phyloP scores from a whole-genome alignment of 2,329 filamentous ascomycete species.

The Penicillium frequentans region DNA sequence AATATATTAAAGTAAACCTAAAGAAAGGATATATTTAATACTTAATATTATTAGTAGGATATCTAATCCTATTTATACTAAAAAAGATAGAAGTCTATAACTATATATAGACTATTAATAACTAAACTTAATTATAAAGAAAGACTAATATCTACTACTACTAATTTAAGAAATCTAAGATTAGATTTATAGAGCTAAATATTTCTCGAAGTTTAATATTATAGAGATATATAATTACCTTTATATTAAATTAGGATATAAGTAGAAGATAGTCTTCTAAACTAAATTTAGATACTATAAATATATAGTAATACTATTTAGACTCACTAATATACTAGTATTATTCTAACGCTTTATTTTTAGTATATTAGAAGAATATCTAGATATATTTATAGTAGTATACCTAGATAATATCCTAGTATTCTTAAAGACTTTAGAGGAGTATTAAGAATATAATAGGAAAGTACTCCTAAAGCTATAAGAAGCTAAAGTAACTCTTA shows the following conservation, averaged over 20 bases:
- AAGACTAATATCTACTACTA: too few species aligned
- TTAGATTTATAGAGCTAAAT: neutral
- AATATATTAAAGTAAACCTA: too few species aligned
- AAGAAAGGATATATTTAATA: too few species aligned
- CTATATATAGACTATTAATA: too few species aligned
- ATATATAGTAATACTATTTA: conserved; percentile 3
- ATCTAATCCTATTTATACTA: too few species aligned
- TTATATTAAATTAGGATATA: conserved; percentile 1
- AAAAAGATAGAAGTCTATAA: too few species aligned
- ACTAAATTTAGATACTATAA: conserved; percentile 3
- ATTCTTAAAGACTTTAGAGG: neutral
- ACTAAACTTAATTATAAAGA: too few species aligned
- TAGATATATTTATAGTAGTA: neutral
- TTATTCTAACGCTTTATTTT: conserved; percentile 3
- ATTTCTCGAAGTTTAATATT: conserved; percentile 5
- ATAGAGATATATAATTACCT: neutral
- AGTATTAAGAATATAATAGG: neutral
- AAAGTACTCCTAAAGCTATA: neutral
- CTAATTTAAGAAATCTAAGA: too few species aligned
- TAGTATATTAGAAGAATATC: neutral
- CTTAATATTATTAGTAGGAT: too few species aligned
- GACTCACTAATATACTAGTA: neutral
- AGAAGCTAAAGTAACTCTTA: too few species aligned
- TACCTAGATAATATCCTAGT: neutral
- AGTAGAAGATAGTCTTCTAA: conserved; percentile 3